phyloP scores from a whole-genome alignment of 805 yeast genomes.

The Starmerella cellae region DNA sequence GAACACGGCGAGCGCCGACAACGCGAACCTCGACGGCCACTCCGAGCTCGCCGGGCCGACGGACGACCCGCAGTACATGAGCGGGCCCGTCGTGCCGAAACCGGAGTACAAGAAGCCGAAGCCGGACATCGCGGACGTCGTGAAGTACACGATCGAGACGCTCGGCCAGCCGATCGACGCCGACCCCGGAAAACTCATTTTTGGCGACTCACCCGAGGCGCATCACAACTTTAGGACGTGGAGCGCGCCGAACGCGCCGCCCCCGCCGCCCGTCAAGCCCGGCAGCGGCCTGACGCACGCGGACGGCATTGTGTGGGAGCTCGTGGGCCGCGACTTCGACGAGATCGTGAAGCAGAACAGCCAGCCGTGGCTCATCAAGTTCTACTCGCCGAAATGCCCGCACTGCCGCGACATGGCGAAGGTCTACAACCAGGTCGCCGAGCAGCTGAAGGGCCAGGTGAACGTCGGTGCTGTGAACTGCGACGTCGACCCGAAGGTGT shows the following conservation, averaged over 20 bases:
- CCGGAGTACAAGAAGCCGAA: conserved; percentile 4
- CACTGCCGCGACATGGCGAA: conserved; percentile 29
- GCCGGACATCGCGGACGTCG: conserved; percentile 15
- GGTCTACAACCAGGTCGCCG: conserved; percentile 29
- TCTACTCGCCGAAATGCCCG: conserved; percentile 31
- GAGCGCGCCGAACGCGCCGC: conserved; percentile 18
- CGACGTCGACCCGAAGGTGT: conserved; percentile 24
- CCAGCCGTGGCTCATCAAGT: conserved; percentile 32
- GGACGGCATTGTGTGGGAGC: conserved; percentile 26
- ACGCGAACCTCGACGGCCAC: conserved; percentile 1
- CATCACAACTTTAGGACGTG: conserved; percentile 18
- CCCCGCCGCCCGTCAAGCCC: conserved; percentile 12
- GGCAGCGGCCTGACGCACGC: conserved; percentile 14
- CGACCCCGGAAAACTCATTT: conserved; percentile 16
- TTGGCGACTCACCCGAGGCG: conserved; percentile 16
- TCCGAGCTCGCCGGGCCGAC: conserved; percentile 7
- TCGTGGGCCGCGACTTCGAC: conserved; percentile 23
- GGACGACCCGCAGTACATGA: conserved; percentile 12
- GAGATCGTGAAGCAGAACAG: conserved; percentile 21
- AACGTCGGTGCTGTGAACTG: conserved; percentile 34
- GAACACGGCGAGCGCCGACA: conserved; percentile 1
- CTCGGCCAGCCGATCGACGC: conserved; percentile 16
- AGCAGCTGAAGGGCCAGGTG: conserved; percentile 23
- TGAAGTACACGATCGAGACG: conserved; percentile 14
- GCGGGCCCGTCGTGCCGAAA: conserved; percentile 8